Evolutionary conservation across 2,329 filamentous ascomycete species (phyloP), one percentile per base, ranked within the genome.

Genomic region (Neofusicoccum umdonicola): DNA sequence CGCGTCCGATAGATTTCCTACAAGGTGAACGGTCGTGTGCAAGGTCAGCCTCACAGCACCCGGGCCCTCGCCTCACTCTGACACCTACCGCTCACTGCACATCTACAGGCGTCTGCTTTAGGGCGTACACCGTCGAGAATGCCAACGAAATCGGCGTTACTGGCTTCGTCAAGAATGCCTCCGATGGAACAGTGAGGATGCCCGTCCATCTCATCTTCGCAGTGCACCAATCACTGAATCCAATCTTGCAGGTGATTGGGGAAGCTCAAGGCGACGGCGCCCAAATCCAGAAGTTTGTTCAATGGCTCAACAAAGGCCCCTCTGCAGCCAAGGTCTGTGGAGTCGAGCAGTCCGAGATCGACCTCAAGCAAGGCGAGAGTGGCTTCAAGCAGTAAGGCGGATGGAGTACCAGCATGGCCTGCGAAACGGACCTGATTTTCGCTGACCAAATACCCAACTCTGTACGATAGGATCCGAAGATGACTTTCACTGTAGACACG

Each of bases 261-360:
- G 93, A 97, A 79, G 93, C 89, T 4, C 94, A 98, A 75, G 93
- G 92, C 35, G 82, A 85, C 1, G 83, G 88, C 1, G 83, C 87
- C 0, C 78, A 84, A 2, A 75, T 98, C 31, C 78, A 87, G 61
- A 85, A 87, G 63, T 90, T 97, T 68, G 79, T 96, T 41, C 86
- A 89, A 69, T 88, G 92, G 67, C 80, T 97, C 52, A 85, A 92
- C 71, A 84, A 87, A 61, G 94, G 94, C 0, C 93, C 93, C 0
- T 80, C 83, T 1, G 82, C 86, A 63, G 88, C 93, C 1, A 85
- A 85, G 27, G 94, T 98, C 0, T 87, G 87, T 42, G 88, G 89
- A 70, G 79, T 97, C 7, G 89, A 93, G 67, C 87, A 88, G 67
- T 85, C 88, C 66, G 85, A 89, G 0, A 84, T 92, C 5, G 84